Base-by-base conservation (phyloP, 1,139 yeast species). In the Nakaseomyces delphensis region DNA sequence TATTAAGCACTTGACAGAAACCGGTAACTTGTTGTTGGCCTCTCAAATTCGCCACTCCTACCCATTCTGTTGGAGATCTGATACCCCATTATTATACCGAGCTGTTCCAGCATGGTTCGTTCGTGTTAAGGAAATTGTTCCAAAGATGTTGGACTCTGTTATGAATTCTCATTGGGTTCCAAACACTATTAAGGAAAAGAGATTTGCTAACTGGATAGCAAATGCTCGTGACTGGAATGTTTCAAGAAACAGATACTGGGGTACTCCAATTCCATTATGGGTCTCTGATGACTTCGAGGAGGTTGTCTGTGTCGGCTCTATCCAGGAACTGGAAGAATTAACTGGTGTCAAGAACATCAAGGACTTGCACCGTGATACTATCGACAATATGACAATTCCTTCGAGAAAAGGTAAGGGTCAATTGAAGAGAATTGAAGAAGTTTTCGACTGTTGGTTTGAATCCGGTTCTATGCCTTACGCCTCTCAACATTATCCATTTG, bases 1-100 rank as follows among this genome's bases (percentile, higher is more conserved):
- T 60, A 87, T 91, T 65, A 89, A 87, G 68, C 68, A 73, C 53
- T 73, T 91, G 62, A 84, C 93, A 49, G 86, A 78, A 45, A 66
- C 72, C 36, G 97, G 95, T 42, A 76, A 83, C 55, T 55, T 93
- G 37, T 70, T 91, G 54, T 76, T 80, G 40, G 82, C 79, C 48
- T 71, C 86, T 38, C 97, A 91, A 71, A 72, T 91, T 50, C 79
- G 80, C 70, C 99, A 91, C 74, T 83, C 95, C 65, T 91, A 91
- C 66, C 98, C 99, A 57, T 91, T 91, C 81, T 91, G 99, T 71
- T 91, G 99, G 99, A 83, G 99, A 76, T 89, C 97, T 3, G 98
- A 91, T 63, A 93, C 99, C 32, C 99, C 99, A 41, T 77, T 91
- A 64, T 68, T 91, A 55, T 93, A 91, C 72, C 81, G 95, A 70